Base-by-base conservation (phyloP, 768 basidiomycete genomes). In the Suillus plorans region DNA sequence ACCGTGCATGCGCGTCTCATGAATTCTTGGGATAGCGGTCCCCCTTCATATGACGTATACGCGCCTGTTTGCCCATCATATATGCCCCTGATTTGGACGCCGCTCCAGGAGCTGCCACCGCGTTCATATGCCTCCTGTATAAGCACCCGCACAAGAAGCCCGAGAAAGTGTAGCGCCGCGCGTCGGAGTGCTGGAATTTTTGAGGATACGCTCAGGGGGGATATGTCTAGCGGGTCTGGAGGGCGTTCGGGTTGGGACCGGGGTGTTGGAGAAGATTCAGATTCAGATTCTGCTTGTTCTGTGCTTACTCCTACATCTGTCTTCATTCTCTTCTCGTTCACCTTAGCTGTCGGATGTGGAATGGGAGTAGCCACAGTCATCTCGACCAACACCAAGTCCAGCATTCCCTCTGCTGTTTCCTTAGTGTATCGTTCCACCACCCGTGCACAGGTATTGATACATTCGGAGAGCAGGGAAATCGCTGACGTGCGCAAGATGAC, bases 141-240 rank as follows among this genome's bases (percentile, higher is more conserved):
- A 20, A 81, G 80, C 49, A 88, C 83, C n/a, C 84, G 82, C n/a
- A 94, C 74, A 39, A 95, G 79, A 10, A 89, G 71, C 0, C 87
- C 81, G 50, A 97, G 80, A 73, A 97, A 90, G 69, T 95, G 89
- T n/a, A 97, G 72, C 0, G 92, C 94, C 1, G 93, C 89, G 49
- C 97, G 89, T 39, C 96, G 86, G 4, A 98, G 79, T 1, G 92
- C 84, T 1, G 96, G 92, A 57, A 92, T 82, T 72, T 88, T 92
- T 0, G 90, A 67, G 69, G 89, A 59, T 4, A 77, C 77, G 18
- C 25, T 59, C 58, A 42, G 1, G 28, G 58, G 58, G 10, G 58
- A 59, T 20, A 42, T 59, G 28, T 59, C 58, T 31, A 59, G 58
- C 22, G 41, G 16, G 58, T 59, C 58, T 31, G 12, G 25, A 31